Percentiles rank a stretch among this genome's conserved stretches.
Conservation (phyloP, 2,329 filamentous ascomycete species). For the Plenodomus lindquistii region DNA sequence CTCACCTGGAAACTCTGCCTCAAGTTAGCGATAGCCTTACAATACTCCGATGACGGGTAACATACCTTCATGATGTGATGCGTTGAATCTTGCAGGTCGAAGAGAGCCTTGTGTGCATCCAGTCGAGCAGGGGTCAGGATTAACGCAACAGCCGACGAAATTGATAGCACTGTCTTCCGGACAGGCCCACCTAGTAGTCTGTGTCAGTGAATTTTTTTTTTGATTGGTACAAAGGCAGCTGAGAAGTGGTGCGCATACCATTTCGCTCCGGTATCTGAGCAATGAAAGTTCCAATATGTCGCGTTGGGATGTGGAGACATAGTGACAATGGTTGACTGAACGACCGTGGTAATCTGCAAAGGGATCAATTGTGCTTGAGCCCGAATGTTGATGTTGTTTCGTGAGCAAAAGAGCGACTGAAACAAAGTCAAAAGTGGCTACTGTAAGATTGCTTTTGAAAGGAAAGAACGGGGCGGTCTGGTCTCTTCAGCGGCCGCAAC, state of each 20-base stretch:
- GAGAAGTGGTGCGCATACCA: slow-evolving; percentile 19
- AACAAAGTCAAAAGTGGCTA: slow-evolving; percentile 8
- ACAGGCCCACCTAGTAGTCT: slow-evolving; percentile 30
- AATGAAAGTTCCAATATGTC: slow-evolving; percentile 22
- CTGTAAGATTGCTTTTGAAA: slow-evolving; percentile 1
- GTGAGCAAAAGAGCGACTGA: slow-evolving; percentile 6
- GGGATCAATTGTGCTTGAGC: too few species aligned
- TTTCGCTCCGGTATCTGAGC: slow-evolving; percentile 19
- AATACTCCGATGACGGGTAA: too few species aligned
- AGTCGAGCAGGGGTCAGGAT: slow-evolving; percentile 41
- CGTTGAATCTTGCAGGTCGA: slow-evolving; percentile 38
- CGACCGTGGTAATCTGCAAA: background rate
- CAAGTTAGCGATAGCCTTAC: background rate
- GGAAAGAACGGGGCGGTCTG: slow-evolving; percentile 9
- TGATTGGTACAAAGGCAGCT: background rate
- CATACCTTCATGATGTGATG: slow-evolving; percentile 26
- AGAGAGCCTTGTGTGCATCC: slow-evolving; percentile 43
- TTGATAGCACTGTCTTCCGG: slow-evolving; percentile 15
- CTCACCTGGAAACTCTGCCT: slow-evolving; percentile 19
- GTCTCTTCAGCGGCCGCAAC: slow-evolving; percentile 7
- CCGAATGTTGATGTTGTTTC: background rate
- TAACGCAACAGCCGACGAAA: slow-evolving; percentile 49
- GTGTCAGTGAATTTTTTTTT: slow-evolving; percentile 5
- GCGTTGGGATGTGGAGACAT: slow-evolving; percentile 7
- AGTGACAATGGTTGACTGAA: background rate